Percentiles rank a stretch among this genome's conserved stretches.
These are phyloP conservation scores for Cryptococcus jaspeensis DNA, from an alignment of 1,284 basidiomycete species.

Conservation along the genomic window DNA sequence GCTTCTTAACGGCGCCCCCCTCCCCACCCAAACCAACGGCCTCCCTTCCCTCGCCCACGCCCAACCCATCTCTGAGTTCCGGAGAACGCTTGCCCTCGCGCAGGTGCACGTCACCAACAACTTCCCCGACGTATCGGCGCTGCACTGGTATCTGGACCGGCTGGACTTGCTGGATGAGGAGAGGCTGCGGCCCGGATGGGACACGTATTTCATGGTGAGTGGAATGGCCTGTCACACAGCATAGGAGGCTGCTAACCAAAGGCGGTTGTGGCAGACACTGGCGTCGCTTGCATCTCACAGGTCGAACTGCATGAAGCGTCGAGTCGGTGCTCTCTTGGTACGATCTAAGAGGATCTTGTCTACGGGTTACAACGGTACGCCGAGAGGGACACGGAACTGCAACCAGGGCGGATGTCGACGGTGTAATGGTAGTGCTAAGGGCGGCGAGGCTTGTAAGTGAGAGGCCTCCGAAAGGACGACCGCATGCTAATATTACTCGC, in stretches of 20 bases:
- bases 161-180: constrained; percentile 70
- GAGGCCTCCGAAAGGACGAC: background rate
- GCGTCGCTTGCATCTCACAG: constrained; percentile 81
- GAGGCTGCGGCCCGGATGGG: constrained; percentile 82
- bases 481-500: background rate
- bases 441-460: constrained; percentile 56
- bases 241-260: background rate
- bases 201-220: constrained; percentile 89
- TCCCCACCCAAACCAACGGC: constrained; percentile 16
- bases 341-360: constrained; percentile 77
- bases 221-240: background rate
- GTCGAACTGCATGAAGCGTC: constrained; percentile 97
- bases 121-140: constrained; percentile 58
- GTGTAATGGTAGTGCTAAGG: constrained; percentile 65
- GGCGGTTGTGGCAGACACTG: constrained; percentile 60
- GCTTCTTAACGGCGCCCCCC: constrained; percentile 46
- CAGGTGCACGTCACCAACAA: constrained; percentile 72
- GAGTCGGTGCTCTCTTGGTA: constrained; percentile 90
- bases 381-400: constrained; percentile 82
- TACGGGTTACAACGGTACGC: constrained; percentile 99
- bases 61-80: constrained; percentile 38
- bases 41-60: constrained; percentile 12
- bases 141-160: constrained; percentile 65
- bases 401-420: constrained; percentile 78
- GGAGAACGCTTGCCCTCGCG: constrained; percentile 32